phyloP scores from a whole-genome alignment of 176 grass and related monocot genomes.

The Carex cristatella region DNA sequence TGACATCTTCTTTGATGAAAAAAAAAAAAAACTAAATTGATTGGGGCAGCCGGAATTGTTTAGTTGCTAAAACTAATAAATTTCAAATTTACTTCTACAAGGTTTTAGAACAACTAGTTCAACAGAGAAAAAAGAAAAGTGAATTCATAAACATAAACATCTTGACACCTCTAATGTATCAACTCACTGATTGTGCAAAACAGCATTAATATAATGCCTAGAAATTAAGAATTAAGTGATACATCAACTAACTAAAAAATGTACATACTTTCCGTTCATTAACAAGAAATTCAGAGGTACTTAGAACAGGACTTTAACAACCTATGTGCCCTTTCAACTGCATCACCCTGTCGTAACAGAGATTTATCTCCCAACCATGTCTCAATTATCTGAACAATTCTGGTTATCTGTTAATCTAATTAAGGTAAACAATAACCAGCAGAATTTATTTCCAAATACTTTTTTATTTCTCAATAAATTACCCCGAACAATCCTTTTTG shows the following conservation, averaged over 20 bases:
- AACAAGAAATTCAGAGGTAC: conserved; percentile 3
- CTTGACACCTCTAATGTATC: not conserved
- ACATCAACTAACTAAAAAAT: not conserved
- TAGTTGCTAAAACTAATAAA: not conserved
- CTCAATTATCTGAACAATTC: conserved; percentile 53
- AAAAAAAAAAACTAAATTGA: too few species aligned
- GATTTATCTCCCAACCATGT: conserved; percentile 48
- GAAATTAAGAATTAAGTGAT: not conserved
- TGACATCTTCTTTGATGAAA: too few species aligned
- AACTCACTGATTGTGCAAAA: not conserved
- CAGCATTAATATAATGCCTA: not conserved
- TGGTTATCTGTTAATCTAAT: conserved; percentile 33
- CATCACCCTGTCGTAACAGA: conserved; percentile 6
- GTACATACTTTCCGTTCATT: not conserved
- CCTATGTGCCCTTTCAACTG: conserved; percentile 31
- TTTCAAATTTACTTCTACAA: not conserved
- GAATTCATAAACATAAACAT: not conserved
- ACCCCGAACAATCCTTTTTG: not conserved
- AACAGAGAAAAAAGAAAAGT: not conserved
- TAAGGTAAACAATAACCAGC: not conserved
- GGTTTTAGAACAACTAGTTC: not conserved
- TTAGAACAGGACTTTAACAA: conserved; percentile 56
- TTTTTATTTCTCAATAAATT: not conserved
- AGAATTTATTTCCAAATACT: not conserved
- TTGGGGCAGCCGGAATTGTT: not conserved